Evolutionary conservation across 495 filamentous ascomycete species (phyloP), one percentile per base, ranked within the genome.

Genomic region (Extremus antarcticus): DNA sequence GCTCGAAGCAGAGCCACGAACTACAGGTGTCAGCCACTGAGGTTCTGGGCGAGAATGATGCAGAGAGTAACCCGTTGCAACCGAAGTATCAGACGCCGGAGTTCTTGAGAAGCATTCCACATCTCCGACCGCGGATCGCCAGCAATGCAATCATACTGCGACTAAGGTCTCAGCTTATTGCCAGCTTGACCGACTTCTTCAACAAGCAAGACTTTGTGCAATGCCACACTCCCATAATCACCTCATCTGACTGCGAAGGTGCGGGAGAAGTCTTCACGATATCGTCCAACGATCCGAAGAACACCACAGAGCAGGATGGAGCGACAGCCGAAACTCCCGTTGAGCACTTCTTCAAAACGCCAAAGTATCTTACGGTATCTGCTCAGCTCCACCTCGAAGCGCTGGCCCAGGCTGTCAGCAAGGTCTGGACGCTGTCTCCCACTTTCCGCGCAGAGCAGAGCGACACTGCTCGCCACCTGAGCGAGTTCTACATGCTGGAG

Each of bases 401-500:
- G 23, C 80, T 95, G 54, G 85, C 90, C 2, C 87, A 91, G 51
- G 83, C 90, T 45, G 76, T 96, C 43, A 85, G 86, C 24, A 88
- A 85, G 63, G 94, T 96, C 17, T 98, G 92, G 92, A 85, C 94
- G 2, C 68, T 98, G 19, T 90, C 90, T 10, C 92, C 92, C 16
- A 89, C 88, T 1, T 98, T 98, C 65, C 82, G 92, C 43, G 94
- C 92, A 2, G 92, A 98, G 66, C 87, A 81, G 70, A 95, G 89
- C 66, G 90, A 96, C 68, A 97, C 92, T 4, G 79, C 90, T 16
- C 85, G 94, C 35, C 92, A 98, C 70, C 74, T 97, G 46, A 94
- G 88, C 72, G 92, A 98, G 63, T 98, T 98, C 68, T 97, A 96
- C 71, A 98, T 98, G 92, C 79, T 98, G 1, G 92, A 98, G 70